Percentiles rank a stretch among this genome's conserved stretches.
Conservation (phyloP, 495 filamentous ascomycete species). For the Aspergillus diversus region DNA sequence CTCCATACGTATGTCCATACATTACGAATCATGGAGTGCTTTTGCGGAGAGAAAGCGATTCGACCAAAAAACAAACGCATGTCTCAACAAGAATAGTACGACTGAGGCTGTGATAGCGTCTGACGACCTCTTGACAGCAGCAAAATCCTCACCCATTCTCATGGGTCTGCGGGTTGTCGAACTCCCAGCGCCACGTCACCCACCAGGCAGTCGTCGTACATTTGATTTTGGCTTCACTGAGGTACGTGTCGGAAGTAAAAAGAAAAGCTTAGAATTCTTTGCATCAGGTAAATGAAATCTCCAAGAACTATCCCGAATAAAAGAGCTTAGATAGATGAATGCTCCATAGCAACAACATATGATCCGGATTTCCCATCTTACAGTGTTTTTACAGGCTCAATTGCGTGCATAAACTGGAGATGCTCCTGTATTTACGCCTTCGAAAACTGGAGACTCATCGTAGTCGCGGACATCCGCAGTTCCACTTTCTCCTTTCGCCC, state of each 20-base stretch:
- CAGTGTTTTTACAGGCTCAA: background rate
- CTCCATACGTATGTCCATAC: slow-evolving; percentile 12
- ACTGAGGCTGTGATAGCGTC: background rate
- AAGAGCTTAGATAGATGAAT: background rate
- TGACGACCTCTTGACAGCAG: background rate
- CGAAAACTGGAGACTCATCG: slow-evolving; percentile 9
- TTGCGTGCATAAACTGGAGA: background rate
- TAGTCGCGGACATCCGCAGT: slow-evolving; percentile 12
- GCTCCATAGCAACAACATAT: background rate
- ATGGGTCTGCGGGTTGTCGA: slow-evolving; percentile 11
- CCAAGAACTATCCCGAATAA: background rate
- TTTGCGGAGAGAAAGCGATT: background rate
- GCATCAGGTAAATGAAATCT: slow-evolving; percentile 8
- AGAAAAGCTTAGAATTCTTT: background rate
- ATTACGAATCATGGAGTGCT: background rate
- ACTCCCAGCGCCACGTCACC: slow-evolving; percentile 17
- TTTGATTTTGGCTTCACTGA: background rate
- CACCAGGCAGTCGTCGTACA: slow-evolving; percentile 6
- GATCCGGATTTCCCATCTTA: background rate
- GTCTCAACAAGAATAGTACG: background rate
- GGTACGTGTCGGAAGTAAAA: background rate
- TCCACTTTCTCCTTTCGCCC: slow-evolving; percentile 29
- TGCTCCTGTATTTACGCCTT: background rate
- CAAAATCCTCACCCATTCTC: background rate
- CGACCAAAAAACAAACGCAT: background rate